These are phyloP conservation scores for Botrytis fragariae DNA, from an alignment of 2,329 filamentous ascomycete genomes.

Conservation along the genomic window DNA sequence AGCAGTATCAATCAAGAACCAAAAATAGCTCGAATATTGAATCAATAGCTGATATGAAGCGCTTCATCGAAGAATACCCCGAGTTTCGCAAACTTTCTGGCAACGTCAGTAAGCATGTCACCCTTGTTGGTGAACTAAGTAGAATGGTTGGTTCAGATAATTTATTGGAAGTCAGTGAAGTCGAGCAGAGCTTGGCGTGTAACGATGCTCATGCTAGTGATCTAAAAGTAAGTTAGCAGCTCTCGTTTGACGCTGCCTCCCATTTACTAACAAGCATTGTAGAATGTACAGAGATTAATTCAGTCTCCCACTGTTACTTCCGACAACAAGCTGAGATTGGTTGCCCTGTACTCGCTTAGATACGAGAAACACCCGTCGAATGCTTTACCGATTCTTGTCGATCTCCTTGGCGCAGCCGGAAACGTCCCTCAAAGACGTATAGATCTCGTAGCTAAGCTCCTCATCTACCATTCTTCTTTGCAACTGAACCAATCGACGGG, in stretches of 20 bases:
- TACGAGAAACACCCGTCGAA: constrained; percentile 87
- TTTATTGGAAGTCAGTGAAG: constrained; percentile 91
- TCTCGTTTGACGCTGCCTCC: background rate
- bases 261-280: constrained; percentile 26
- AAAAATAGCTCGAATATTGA: constrained; percentile 95
- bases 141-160: constrained; percentile 81
- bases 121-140: constrained; percentile 89
- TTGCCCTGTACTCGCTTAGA: constrained; percentile 90
- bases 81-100: constrained; percentile 96
- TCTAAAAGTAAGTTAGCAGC: constrained; percentile 63
- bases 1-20: constrained; percentile 97
- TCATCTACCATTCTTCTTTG: constrained; percentile 83
- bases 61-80: constrained; percentile 97
- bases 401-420: constrained; percentile 82
- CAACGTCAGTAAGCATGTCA: constrained; percentile 98
- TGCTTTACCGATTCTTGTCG: constrained; percentile 77
- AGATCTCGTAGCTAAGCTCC: constrained; percentile 75
- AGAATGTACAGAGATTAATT: constrained; percentile 84
- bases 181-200: constrained; percentile 94
- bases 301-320: constrained; percentile 72
- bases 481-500: constrained; percentile 72
- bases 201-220: constrained; percentile 92
- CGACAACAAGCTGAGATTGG: constrained; percentile 83
- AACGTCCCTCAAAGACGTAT: constrained; percentile 73
- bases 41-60: constrained; percentile 97